phyloP scores from a whole-genome alignment of 169 alveolate species.

The Neospora caninum region DNA sequence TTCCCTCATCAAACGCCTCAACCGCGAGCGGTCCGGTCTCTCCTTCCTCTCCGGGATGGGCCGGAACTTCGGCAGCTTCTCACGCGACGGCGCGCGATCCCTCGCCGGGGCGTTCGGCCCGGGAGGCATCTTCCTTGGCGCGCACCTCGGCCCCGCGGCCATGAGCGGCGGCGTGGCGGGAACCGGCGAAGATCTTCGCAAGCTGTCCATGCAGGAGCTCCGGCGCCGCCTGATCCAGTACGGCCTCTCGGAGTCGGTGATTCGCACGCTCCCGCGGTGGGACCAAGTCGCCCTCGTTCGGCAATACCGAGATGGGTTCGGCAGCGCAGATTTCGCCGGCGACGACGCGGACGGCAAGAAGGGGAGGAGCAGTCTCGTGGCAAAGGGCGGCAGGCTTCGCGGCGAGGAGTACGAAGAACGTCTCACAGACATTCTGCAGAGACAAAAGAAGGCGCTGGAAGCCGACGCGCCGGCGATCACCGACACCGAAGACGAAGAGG shows the following conservation, averaged over 20 bases:
- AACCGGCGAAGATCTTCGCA: conserved; percentile 83
- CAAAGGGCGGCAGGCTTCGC: conserved; percentile 76
- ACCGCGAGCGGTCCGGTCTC: conserved; percentile 30
- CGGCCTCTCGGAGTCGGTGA: conserved; percentile 85
- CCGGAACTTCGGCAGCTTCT: neutral
- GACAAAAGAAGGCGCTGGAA: conserved; percentile 79
- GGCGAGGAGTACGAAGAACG: conserved; percentile 83
- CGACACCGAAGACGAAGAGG: conserved; percentile 72
- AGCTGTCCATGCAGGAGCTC: conserved; percentile 87
- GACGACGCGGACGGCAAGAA: conserved; percentile 18
- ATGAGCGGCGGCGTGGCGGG: conserved; percentile 71
- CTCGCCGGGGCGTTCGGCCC: conserved; percentile 3
- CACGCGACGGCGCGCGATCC: conserved; percentile 14
- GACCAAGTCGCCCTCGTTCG: conserved; percentile 89
- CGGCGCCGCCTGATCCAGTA: conserved; percentile 80
- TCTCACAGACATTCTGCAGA: conserved; percentile 73
- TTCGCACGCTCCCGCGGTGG: conserved; percentile 87
- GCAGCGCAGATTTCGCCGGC: conserved; percentile 69
- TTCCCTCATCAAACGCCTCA: conserved; percentile 71
- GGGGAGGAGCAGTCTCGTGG: neutral
- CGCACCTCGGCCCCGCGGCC: conserved; percentile 3
- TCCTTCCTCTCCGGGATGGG: neutral
- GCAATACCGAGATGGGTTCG: conserved; percentile 83
- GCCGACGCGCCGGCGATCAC: conserved; percentile 80
- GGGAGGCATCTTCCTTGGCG: conserved; percentile 54